These are phyloP conservation scores for Acacia confusa DNA, from an alignment of 306 rosid genomes.

Conservation along the genomic window DNA sequence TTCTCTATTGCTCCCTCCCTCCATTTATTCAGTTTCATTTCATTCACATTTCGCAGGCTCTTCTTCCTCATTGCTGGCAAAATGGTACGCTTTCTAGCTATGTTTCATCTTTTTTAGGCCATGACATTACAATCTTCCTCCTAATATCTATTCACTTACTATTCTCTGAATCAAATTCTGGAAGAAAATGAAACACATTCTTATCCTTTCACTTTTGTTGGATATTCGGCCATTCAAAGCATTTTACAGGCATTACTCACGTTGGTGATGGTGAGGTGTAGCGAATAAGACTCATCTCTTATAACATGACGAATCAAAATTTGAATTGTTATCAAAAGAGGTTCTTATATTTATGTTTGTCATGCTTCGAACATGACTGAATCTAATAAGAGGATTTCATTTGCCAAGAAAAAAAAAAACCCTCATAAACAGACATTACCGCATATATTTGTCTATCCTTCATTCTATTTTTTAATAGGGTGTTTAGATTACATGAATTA, in stretches of 20 bases:
- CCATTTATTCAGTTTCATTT: background rate
- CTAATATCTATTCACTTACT: background rate
- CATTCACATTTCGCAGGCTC: slow-evolving; percentile 50
- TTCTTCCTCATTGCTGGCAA: slow-evolving; percentile 67
- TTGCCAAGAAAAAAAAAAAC: too few relatives aligned
- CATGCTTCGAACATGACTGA: too few relatives aligned
- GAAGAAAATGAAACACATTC: background rate
- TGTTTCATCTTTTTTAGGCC: background rate
- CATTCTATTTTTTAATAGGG: background rate
- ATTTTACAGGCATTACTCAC: background rate
- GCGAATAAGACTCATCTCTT: background rate
- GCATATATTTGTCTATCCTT: background rate
- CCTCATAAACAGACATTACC: background rate
- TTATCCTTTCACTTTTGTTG: background rate
- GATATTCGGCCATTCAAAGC: background rate
- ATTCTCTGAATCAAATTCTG: background rate
- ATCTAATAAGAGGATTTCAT: too few relatives aligned
- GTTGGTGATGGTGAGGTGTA: too few relatives aligned
- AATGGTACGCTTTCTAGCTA: slow-evolving; percentile 50
- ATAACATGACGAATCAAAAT: background rate
- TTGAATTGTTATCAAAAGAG: too few relatives aligned
- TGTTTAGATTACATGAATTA: slow-evolving; percentile 12
- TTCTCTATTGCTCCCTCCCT: slow-evolving; percentile 40
- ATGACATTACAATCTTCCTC: background rate
- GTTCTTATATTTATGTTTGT: too few relatives aligned